Evolutionary conservation across 169 alveolate genomes (phyloP), one percentile per base, ranked within the genome.

Genomic region (Plasmodium blacklocki): DNA sequence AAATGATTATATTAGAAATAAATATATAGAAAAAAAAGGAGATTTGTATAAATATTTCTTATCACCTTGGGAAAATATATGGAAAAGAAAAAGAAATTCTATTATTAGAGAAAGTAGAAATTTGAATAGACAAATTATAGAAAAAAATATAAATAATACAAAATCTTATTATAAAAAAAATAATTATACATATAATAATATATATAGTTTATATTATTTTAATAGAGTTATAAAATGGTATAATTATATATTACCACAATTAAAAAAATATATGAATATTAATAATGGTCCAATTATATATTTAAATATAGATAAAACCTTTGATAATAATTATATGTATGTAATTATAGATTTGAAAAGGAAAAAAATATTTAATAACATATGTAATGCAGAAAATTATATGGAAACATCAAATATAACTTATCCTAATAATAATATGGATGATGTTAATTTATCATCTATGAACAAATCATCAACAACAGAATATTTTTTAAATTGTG

Each of bases 241-340:
- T 85, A 71, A 85, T 23, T 85, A 85, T 14, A 85, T 85, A 18
- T 63, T 85, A 18, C 92, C 92, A 18, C 63, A 29, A 2, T 59
- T 85, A 56, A 59, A 85, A 26, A 85, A 85, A 85, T 85, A 64
- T 71, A 63, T 74, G 6, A 85, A 29, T 50, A 29, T 70, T 15
- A 85, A 85, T 72, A 71, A 67, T 50, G 92, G 92, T 0, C 92
- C 92, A 0, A 43, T 85, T n/a, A 85, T 85, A 19, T 85, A 85
- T 71, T 14, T 85, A n/a, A 85, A 85, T 50, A 85, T 85, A 23
- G 92, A 85, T 18, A 71, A 72, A 43, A 85, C 92, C 8, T 71
- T 85, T 63, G 92, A 85, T 85, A 85, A 85, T 60, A 21, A 85
- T 60, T 85, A 63, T 50, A 85, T 85, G 92, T 85, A 85, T 47